Conservation (phyloP, 192 early-diverging fungal genomes). For the Coemansia sp. region DNA sequence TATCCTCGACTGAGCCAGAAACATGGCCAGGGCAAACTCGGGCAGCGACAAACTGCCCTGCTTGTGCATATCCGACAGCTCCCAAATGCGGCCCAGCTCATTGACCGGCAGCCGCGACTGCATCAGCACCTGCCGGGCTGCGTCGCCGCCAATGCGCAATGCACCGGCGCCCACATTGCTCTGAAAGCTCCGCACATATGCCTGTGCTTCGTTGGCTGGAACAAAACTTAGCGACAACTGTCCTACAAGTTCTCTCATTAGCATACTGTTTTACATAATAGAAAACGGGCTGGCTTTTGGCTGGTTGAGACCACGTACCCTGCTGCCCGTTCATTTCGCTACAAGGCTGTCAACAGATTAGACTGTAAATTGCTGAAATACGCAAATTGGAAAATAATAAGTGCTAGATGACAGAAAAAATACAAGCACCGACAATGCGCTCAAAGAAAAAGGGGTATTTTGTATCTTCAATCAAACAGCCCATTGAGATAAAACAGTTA, state of each 20-base stretch:
- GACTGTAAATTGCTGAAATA: constrained; percentile 1
- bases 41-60: constrained; percentile 58
- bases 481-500: too few species aligned
- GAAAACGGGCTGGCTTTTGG: not conserved
- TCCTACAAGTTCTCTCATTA: constrained; percentile 12
- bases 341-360: not conserved
- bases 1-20: constrained; percentile 60
- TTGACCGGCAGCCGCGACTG: constrained; percentile 58
- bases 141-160: constrained; percentile 53
- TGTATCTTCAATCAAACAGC: too few species aligned
- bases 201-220: constrained; percentile 21
- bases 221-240: constrained; percentile 40
- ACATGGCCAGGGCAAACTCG: constrained; percentile 70
- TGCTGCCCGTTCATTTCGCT: constrained; percentile 6
- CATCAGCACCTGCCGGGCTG: constrained; percentile 56
- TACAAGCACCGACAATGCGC: not conserved
- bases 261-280: too few species aligned
- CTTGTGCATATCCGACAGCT: constrained; percentile 57
- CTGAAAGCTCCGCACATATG: constrained; percentile 33
- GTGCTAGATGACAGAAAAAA: constrained; percentile 4
- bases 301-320: not conserved
- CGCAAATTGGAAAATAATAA: not conserved
- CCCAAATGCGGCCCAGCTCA: constrained; percentile 65
- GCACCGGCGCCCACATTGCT: constrained; percentile 12
- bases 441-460: not conserved